phyloP scores from a whole-genome alignment of 768 basidiomycete species.

The Kwoniella newhampshirensis region DNA sequence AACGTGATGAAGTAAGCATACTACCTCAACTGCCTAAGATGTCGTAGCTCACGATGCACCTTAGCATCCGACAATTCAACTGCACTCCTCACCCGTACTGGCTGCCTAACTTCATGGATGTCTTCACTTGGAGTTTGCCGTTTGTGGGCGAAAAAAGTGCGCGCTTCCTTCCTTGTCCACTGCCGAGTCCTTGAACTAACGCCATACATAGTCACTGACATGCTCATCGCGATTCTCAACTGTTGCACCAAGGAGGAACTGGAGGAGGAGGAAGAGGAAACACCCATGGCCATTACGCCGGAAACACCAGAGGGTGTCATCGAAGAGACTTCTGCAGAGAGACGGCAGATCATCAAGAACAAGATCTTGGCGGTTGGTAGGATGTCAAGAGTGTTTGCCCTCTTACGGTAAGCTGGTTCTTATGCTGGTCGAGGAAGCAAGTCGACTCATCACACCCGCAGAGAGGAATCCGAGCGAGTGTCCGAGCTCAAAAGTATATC shows the following conservation, averaged over 20 bases:
- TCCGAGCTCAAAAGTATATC: constrained; percentile 92
- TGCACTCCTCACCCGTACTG: constrained; percentile 91
- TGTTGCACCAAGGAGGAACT: constrained; percentile 96
- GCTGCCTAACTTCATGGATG: constrained; percentile 99
- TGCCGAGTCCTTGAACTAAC: constrained; percentile 7
- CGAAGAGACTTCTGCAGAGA: constrained; percentile 58
- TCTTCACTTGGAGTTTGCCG: constrained; percentile 97
- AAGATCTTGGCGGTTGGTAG: constrained; percentile 97
- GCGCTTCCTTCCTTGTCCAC: constrained; percentile 40
- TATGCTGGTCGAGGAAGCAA: not conserved
- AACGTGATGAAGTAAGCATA: constrained; percentile 81
- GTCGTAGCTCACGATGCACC: constrained; percentile 5
- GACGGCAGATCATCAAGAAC: constrained; percentile 90
- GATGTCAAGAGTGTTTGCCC: constrained; percentile 92
- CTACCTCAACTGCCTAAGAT: not conserved
- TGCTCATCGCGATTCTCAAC: constrained; percentile 94
- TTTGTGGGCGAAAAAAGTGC: constrained; percentile 97
- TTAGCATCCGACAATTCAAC: constrained; percentile 87
- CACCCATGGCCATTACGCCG: constrained; percentile 41
- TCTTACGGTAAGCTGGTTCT: constrained; percentile 70
- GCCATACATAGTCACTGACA: constrained; percentile 77
- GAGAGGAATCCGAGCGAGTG: constrained; percentile 96
- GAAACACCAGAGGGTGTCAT: constrained; percentile 40
- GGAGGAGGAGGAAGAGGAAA: constrained; percentile 73
- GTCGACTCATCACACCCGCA: constrained; percentile 46